These are phyloP conservation scores for Helicostylum pulchrum DNA, from an alignment of 192 early-diverging fungal genomes.

Conservation along the genomic window DNA sequence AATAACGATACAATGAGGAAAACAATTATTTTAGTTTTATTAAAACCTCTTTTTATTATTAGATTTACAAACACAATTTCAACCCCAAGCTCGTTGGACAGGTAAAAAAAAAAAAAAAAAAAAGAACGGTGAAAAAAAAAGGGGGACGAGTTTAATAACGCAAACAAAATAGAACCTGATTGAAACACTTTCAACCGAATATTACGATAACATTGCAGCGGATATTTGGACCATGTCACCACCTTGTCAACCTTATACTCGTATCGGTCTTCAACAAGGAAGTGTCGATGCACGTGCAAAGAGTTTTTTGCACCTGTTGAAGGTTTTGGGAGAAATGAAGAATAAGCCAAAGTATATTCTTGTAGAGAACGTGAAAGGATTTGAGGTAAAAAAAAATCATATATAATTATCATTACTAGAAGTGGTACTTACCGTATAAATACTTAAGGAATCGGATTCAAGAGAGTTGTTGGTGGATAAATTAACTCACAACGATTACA, in stretches of 20 bases:
- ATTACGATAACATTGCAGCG: conserved; percentile 60
- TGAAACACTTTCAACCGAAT: conserved; percentile 54
- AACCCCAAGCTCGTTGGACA: conserved; percentile 27
- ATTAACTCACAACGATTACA: conserved; percentile 52
- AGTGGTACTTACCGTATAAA: too few relatives aligned
- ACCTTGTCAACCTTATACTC: conserved; percentile 79
- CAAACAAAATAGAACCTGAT: conserved; percentile 48
- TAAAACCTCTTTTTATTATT: neutral
- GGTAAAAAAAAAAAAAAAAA: conserved; percentile 15
- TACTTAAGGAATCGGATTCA: conserved; percentile 50
- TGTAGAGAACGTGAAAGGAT: conserved; percentile 81
- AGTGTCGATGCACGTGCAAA: conserved; percentile 70
- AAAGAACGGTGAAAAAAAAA: neutral
- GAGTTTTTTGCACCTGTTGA: conserved; percentile 70
- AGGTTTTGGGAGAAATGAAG: conserved; percentile 55
- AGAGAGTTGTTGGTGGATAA: conserved; percentile 48
- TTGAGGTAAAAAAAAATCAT: conserved; percentile 47
- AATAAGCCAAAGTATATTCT: conserved; percentile 61
- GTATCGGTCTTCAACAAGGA: conserved; percentile 66
- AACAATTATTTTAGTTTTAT: neutral
- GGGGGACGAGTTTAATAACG: neutral
- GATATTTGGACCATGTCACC: conserved; percentile 82
- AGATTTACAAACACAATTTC: conserved; percentile 37
- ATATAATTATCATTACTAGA: neutral
- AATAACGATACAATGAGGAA: neutral